A percentile compares a stretch with the other conserved stretches of the same genome.
phyloP scores from a whole-genome alignment of 805 yeast genomes.

The Kuraishia capsulata region DNA sequence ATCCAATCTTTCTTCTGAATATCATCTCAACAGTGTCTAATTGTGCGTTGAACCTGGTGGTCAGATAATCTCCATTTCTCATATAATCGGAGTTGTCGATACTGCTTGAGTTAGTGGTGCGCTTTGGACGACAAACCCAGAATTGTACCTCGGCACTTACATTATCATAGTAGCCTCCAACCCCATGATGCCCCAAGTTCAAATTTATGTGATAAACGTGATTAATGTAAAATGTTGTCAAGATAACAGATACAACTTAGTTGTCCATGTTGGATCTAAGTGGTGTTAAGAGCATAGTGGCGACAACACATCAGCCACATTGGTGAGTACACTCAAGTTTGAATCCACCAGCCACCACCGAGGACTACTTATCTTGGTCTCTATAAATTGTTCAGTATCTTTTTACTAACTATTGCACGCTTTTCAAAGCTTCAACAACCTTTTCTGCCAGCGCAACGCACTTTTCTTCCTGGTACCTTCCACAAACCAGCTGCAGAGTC shows the following conservation, averaged over 20 bases:
- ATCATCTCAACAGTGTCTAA: constrained; percentile 80
- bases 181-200: constrained; percentile 52
- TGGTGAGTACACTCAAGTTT: too few relatives aligned
- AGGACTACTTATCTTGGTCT: too few relatives aligned
- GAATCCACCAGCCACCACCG: too few relatives aligned
- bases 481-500: constrained; percentile 43
- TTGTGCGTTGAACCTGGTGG: constrained; percentile 88
- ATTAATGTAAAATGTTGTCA: not conserved
- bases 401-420: too few relatives aligned
- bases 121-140: too few relatives aligned
- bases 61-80: constrained; percentile 90
- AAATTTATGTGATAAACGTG: not conserved
- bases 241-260: too few relatives aligned
- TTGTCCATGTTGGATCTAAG: too few relatives aligned
- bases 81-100: constrained; percentile 94
- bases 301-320: not conserved
- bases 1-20: constrained; percentile 75
- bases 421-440: constrained; percentile 13
- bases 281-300: not conserved
- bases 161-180: constrained; percentile 94
- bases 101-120: too few relatives aligned
- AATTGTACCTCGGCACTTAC: constrained; percentile 14
- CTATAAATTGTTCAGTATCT: constrained; percentile 12
- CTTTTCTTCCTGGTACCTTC: constrained; percentile 52
- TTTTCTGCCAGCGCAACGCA: constrained; percentile 28